Evolutionary conservation across 192 early-diverging fungal species (phyloP).

Genomic region (Dimargaris cristalligena): DNA sequence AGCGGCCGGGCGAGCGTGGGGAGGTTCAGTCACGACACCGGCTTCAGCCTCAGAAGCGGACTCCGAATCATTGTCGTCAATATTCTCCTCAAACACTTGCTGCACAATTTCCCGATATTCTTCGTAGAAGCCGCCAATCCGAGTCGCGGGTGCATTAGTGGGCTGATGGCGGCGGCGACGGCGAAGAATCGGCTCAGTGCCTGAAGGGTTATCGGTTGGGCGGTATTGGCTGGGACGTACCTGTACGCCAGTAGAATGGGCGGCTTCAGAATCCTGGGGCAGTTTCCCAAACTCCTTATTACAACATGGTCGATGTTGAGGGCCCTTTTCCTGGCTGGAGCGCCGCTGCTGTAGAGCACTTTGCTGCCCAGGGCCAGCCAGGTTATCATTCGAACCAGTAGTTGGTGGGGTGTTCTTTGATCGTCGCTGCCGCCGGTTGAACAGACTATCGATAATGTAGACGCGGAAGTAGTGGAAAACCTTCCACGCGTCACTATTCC

Average conservation of each 20-base stretch:
- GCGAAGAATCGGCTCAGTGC: too few relatives aligned
- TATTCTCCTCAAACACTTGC: not conserved
- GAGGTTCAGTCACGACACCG: not conserved
- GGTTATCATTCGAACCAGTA: not conserved
- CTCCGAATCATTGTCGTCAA: not conserved
- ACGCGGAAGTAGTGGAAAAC: not conserved
- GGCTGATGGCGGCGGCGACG: too few relatives aligned
- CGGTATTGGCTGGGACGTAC: too few relatives aligned
- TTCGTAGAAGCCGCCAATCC: not conserved
- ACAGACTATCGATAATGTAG: not conserved
- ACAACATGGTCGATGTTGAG: too few relatives aligned
- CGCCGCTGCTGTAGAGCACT: too few relatives aligned
- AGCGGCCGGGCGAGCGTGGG: not conserved
- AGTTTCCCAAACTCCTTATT: not conserved
- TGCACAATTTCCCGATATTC: not conserved
- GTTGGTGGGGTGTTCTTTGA: not conserved
- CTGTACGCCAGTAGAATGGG: too few relatives aligned
- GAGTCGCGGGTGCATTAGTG: not conserved
- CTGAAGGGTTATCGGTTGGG: too few relatives aligned
- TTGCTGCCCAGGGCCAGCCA: not conserved
- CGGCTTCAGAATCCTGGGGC: too few relatives aligned
- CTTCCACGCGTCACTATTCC: not conserved
- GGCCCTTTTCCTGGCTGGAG: not conserved
- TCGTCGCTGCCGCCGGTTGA: not conserved
- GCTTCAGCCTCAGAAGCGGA: not conserved